Base-by-base conservation (phyloP, 139 green algal species). In the Picochlorum sp. region DNA sequence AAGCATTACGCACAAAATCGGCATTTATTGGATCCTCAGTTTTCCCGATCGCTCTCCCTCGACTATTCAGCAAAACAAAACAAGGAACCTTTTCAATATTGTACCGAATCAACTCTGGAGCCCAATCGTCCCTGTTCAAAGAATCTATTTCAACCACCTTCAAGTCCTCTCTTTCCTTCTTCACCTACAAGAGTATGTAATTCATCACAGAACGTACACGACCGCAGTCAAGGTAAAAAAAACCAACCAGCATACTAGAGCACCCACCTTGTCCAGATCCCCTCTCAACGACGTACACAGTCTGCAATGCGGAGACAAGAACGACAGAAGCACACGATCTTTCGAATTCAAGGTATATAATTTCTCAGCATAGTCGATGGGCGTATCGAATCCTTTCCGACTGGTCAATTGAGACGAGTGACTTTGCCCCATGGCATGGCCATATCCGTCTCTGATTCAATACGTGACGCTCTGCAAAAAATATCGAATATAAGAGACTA, bases 21-120 rank as follows among this genome's bases (percentile, higher is more conserved):
- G 6, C n/a, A 54, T 13, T 54, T 20, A 26, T 20, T 26, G 47
- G 47, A 54, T 20, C 47, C n/a, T 9, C n/a, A 26, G 47, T 54
- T 13, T 21, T 20, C 47, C 47, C 47, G 15, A 54, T 21, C n/a
- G 58, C 58, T 14, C 58, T 60, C 49, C 69, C 69, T 46, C 58
- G 46, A n/a, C 45, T 34, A 26, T 77, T 52, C 24, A 82, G 38
- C 14, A 79, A 51, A 24, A 82, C 67, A n/a, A 82, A 78, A 61
- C 76, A 82, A 5, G 76, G 76, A 23, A 82, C 68, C 1, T 56
- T 62, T 13, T 82, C 68, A 16, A 82, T 49, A 8, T 75, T 20
- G 41, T 82, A 82, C 3, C 28, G n/a, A 6, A 82, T 60, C 67
- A 82, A 69, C 73, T 75, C 69, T 49, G 69, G 69, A 23, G 69